Conservation (phyloP, 148 eudicot species). For the Oxyria digyna region DNA sequence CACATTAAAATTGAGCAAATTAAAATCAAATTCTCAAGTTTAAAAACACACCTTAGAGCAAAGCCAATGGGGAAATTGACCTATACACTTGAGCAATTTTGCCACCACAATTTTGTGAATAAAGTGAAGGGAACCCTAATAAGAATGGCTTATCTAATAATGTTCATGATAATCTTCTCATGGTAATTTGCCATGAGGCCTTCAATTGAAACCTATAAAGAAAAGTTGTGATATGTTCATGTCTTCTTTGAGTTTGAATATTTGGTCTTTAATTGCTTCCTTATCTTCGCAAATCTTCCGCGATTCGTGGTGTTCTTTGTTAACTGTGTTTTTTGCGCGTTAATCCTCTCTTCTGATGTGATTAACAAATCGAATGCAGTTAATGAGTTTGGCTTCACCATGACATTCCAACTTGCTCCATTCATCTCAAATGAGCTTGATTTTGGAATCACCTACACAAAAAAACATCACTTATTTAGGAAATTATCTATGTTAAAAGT, state of each 20-base stretch:
- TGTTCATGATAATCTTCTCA: neutral
- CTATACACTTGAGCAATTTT: conserved; percentile 6
- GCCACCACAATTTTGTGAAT: neutral
- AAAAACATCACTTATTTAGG: too few species aligned
- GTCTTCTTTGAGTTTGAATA: neutral
- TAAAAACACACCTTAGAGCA: neutral
- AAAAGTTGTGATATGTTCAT: neutral
- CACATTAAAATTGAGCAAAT: neutral
- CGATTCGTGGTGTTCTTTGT: neutral
- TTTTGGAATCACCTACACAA: neutral
- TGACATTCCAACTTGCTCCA: neutral
- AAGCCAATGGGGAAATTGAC: conserved; percentile 5
- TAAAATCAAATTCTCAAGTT: neutral
- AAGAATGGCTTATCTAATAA: neutral
- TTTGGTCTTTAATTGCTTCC: neutral
- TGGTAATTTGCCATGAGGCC: neutral
- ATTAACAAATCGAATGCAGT: neutral
- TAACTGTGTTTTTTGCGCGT: neutral
- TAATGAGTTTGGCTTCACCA: neutral
- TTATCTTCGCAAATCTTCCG: neutral
- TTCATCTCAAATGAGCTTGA: conserved; percentile 3
- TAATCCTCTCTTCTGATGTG: neutral
- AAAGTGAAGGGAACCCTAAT: neutral
- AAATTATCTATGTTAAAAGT: too few species aligned
- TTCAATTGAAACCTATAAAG: neutral